A percentile compares a stretch with the other conserved stretches of the same genome.
These are phyloP conservation scores for Aureobasidium leucospermi DNA, from an alignment of 2,329 filamentous ascomycete genomes.

Conservation along the genomic window DNA sequence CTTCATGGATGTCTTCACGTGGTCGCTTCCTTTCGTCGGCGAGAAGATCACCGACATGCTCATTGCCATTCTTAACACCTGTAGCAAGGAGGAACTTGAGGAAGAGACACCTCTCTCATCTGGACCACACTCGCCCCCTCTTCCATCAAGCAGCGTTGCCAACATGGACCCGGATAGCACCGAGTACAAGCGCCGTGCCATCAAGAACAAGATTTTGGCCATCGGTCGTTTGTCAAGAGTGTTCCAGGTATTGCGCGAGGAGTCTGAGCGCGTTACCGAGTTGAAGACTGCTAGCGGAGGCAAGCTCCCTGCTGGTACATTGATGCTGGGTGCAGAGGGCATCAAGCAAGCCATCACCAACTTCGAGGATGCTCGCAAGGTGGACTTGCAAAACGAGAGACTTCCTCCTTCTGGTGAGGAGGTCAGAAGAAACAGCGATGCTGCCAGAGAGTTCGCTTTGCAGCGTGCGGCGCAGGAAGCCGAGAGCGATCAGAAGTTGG, in stretches of 20 bases:
- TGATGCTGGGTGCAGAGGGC: constrained; percentile 96
- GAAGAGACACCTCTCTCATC: constrained; percentile 68
- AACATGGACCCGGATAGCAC: constrained; percentile 71
- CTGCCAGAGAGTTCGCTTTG: constrained; percentile 73
- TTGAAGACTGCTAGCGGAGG: constrained; percentile 95
- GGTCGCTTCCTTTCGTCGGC: constrained; percentile 96
- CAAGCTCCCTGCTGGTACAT: constrained; percentile 83
- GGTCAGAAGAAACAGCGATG: constrained; percentile 73
- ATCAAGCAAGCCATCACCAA: constrained; percentile 97
- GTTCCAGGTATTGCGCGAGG: constrained; percentile 96
- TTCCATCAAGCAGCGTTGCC: constrained; percentile 35
- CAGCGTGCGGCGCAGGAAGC: constrained; percentile 82
- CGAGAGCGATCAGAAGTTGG: constrained; percentile 82
- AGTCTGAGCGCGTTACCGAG: constrained; percentile 93
- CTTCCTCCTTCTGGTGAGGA: constrained; percentile 90
- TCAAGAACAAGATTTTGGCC: constrained; percentile 99
- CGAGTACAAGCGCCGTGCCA: constrained; percentile 89
- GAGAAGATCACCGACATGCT: constrained; percentile 99
- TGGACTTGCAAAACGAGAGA: constrained; percentile 93
- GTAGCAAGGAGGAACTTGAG: constrained; percentile 94
- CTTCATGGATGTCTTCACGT: constrained; percentile 99
- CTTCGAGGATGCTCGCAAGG: constrained; percentile 94
- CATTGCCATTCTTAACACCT: constrained; percentile 95
- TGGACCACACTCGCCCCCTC: constrained; percentile 65
- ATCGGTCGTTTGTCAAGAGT: constrained; percentile 94